Conservation (phyloP, 2,329 filamentous ascomycete species). For the Pseudogymnoascus sp. region DNA sequence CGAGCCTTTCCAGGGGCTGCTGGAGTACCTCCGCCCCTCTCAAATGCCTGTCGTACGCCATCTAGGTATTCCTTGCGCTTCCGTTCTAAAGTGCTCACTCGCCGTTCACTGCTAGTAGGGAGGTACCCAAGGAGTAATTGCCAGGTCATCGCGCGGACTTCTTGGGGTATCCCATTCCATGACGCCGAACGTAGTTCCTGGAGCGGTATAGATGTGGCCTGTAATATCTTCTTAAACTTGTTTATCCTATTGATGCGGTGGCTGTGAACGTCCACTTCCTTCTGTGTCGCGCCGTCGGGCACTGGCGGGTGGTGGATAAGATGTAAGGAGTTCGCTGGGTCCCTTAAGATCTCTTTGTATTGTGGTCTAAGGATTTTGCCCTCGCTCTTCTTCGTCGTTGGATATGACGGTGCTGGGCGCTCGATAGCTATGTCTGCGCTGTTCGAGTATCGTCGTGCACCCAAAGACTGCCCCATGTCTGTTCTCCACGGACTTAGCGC, state of each 20-base stretch:
- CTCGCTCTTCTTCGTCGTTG: constrained; percentile 79
- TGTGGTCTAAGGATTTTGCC: constrained; percentile 94
- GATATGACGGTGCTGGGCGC: constrained; percentile 73
- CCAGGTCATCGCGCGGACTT: constrained; percentile 99
- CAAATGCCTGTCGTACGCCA: constrained; percentile 68
- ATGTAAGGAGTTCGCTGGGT: constrained; percentile 88
- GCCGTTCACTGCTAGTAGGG: constrained; percentile 89
- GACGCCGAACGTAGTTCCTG: constrained; percentile 75
- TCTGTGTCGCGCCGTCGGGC: constrained; percentile 64
- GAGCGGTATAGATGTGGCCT: constrained; percentile 81
- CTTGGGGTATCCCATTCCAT: constrained; percentile 90
- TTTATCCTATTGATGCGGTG: constrained; percentile 90
- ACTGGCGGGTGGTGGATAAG: constrained; percentile 81
- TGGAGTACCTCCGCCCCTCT: constrained; percentile 51
- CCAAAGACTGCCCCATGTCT: constrained; percentile 31
- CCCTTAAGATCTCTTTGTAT: constrained; percentile 89
- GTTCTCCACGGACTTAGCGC: constrained; percentile 31
- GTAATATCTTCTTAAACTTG: constrained; percentile 94
- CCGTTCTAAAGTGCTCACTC: constrained; percentile 80
- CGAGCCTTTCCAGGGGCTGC: constrained; percentile 40
- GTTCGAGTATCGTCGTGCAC: constrained; percentile 60
- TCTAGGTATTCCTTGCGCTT: constrained; percentile 97
- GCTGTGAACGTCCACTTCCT: constrained; percentile 78
- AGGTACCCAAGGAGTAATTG: constrained; percentile 91
- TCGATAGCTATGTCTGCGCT: constrained; percentile 94